Evolutionary conservation across 306 rosid genomes (phyloP), one percentile per base, ranked within the genome.

Genomic region (Hippophae gyantsensis): DNA sequence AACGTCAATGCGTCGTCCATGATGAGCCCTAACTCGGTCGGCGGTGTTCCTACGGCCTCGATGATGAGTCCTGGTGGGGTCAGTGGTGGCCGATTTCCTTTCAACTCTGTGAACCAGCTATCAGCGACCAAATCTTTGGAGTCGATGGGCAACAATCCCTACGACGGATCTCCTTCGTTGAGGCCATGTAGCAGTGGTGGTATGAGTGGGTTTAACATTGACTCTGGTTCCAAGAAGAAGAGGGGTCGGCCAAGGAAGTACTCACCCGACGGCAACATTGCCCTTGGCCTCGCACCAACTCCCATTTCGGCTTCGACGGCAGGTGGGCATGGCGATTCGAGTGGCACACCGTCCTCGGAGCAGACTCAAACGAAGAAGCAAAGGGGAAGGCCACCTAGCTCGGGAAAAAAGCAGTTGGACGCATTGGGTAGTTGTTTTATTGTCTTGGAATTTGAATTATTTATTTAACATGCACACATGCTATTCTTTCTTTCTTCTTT

Each of bases 221-320:
- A 84, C 13, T 67, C 85, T 7, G 73, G 61, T 0, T 61, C 65
- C 26, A 89, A 84, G 74, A 89, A 76, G 77, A 89, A 82, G 80
- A 79, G 97, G n/a, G 97, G 97, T n/a, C 77, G 97, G 8, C 97
- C 97, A 1, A 78, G 89, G 43, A 89, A 89, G 69, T 78, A 82
- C 66, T 80, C 87, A 8, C 80, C 86, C 0, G 95, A 86, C 8
- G 95, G 84, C 52, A 79, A 77, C 83, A 89, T 84, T 75, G 86
- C 86, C 2, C 62, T 86, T 74, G 93, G 83, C 9, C 60, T 84
- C 58, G 64, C 80, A 2, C 81, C 97, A 0, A 66, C 84, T 1
- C 77, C 78, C 32, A 51, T 81, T 23, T 25, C 83, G 45, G 58
- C 92, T 2, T 68, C 95, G 3, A 32, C 63, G 38, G 38, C 38